phyloP scores from a whole-genome alignment of 2,329 filamentous ascomycete genomes.

The Hypoxylon rubiginosum region DNA sequence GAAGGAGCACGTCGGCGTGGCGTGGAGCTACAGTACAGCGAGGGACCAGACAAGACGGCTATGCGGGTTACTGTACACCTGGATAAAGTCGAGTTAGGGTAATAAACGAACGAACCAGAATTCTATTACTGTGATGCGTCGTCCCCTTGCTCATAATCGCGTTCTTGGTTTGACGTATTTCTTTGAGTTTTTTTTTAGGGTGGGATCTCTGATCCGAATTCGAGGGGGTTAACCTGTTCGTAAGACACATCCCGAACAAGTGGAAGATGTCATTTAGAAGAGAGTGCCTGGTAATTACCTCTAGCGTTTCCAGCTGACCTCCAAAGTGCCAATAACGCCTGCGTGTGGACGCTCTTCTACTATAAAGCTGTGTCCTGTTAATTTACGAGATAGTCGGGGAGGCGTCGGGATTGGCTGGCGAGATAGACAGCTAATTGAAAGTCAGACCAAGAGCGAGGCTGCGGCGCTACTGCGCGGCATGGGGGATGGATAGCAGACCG shows the following conservation, averaged over 20 bases:
- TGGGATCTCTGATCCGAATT: slow-evolving; percentile 24
- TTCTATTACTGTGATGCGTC: slow-evolving; percentile 41
- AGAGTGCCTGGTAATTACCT: slow-evolving; percentile 36
- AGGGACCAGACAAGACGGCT: slow-evolving; percentile 19
- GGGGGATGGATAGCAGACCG: slow-evolving; percentile 21
- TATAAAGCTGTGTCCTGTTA: slow-evolving; percentile 39
- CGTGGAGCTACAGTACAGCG: slow-evolving; percentile 6
- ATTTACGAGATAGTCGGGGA: slow-evolving; percentile 37
- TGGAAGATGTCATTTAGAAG: slow-evolving; percentile 33
- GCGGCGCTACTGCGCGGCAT: slow-evolving; percentile 41
- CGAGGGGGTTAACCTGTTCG: slow-evolving; percentile 19
- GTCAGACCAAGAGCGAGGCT: slow-evolving; percentile 41
- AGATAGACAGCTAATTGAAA: slow-evolving; percentile 22
- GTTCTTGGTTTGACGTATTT: slow-evolving; percentile 28
- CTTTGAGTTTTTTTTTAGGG: slow-evolving; percentile 17
- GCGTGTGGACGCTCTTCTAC: slow-evolving; percentile 32
- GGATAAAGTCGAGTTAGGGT: slow-evolving; percentile 24
- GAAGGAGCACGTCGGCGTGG: slow-evolving; percentile 16
- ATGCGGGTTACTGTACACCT: slow-evolving; percentile 36
- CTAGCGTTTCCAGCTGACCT: slow-evolving; percentile 32
- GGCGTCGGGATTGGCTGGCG: slow-evolving; percentile 33
- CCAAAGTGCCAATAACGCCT: slow-evolving; percentile 18
- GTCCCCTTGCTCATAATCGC: slow-evolving; percentile 28
- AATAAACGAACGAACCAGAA: slow-evolving; percentile 35
- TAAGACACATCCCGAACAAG: slow-evolving; percentile 29